A percentile compares a stretch with the other conserved stretches of the same genome.
phyloP scores from a whole-genome alignment of 106 monocot species.

The Iris macrosiphon region DNA sequence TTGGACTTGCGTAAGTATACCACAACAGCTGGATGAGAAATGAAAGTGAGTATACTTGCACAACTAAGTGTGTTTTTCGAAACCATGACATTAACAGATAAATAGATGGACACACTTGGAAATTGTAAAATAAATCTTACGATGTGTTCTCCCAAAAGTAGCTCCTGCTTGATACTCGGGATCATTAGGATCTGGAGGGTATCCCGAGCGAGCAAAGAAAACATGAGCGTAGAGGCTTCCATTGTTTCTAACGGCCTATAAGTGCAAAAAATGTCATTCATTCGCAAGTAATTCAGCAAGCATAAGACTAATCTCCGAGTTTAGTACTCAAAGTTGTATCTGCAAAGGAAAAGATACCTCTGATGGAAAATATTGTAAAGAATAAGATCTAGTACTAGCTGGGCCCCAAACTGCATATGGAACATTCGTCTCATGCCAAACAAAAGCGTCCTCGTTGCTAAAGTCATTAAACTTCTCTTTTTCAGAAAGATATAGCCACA shows the following conservation, averaged over 20 bases:
- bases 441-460: conserved; percentile 68
- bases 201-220: conserved; percentile 93
- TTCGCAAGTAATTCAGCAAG: background rate
- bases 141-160: conserved; percentile 71
- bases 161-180: conserved; percentile 66
- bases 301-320: background rate
- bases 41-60: background rate
- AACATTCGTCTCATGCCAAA: conserved; percentile 94
- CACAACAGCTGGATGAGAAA: conserved; percentile 65
- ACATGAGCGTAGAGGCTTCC: conserved; percentile 94
- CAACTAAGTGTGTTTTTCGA: background rate
- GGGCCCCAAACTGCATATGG: conserved; percentile 92
- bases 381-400: conserved; percentile 43
- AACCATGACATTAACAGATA: background rate
- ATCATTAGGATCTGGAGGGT: conserved; percentile 85
- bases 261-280: background rate
- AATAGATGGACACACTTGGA: too few species aligned
- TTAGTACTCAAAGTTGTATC: background rate
- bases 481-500: conserved; percentile 95
- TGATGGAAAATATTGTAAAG: conserved; percentile 68
- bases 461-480: conserved; percentile 84
- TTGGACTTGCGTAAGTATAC: conserved; percentile 71
- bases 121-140: conserved; percentile 29
- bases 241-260: conserved; percentile 76
- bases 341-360: conserved; percentile 46